Evolutionary conservation across 345 rosid species (phyloP), one percentile per base, ranked within the genome.

Genomic region (Aethionema arabicum): DNA sequence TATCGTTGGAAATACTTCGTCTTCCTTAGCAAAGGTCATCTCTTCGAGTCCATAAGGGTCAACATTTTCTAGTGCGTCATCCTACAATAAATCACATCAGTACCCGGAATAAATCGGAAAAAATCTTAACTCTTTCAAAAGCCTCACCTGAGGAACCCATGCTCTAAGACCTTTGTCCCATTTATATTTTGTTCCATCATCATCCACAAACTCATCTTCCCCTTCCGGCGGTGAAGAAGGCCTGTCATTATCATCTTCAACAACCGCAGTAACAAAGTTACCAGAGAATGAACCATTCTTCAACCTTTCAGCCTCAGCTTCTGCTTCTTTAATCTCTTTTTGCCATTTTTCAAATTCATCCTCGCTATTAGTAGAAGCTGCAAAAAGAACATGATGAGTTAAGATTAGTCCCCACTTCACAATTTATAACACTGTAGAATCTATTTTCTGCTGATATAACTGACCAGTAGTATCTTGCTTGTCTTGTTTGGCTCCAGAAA

Each of bases 341-440:
- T 87, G 87, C 95, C 97, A 90, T 70, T 84, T 90, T 76, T 82
- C 90, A 78, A 84, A 90, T 78, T 87, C 97, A 62, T 83, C 87
- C 38, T 81, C 84, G 47, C 61, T 70, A 63, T 65, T 70, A 32
- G 74, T n/a, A 4, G 74, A 61, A 48, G 57, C 99, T 93, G 82
- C 77, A 72, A 11, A 54, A 59, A 59, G 8, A 5, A 56, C 53
- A 77, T 47, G 43, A 57, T 56, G 65, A 33, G 37, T 65, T 81
- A 65, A 78, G 72, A 37, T 5, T 59, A 52, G 2, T 41, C 40
- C 65, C 39, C 55, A 43, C 46, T 44, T 49, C 36, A 39, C 60
- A 57, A 56, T 21, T 56, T 31, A 38, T 16, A 36, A 10, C 13
- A 56, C 14, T 32, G 11, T 27, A 13, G 42, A 11, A 39, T 8